Evolutionary conservation across 2,329 filamentous ascomycete species (phyloP).

Genomic region (Alternaria arborescens): DNA sequence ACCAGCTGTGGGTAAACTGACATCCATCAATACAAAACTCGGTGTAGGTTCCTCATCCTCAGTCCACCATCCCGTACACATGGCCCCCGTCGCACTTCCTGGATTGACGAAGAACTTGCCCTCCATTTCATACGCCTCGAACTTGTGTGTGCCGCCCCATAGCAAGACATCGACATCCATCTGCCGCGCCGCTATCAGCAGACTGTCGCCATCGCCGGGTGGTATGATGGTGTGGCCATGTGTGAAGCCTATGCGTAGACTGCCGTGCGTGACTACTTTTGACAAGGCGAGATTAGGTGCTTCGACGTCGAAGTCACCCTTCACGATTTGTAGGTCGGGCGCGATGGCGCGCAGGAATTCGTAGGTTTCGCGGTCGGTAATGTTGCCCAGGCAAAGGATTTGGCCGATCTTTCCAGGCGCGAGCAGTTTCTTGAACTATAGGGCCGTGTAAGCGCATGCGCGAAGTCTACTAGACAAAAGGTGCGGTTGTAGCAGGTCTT

Average conservation of each 20-base stretch:
- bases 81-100: slow-evolving; percentile 72
- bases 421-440: slow-evolving; percentile 63
- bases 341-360: slow-evolving; percentile 64
- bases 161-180: slow-evolving; percentile 76
- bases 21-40: slow-evolving; percentile 98
- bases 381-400: slow-evolving; percentile 66
- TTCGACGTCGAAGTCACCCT: slow-evolving; percentile 74
- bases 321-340: slow-evolving; percentile 73
- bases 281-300: slow-evolving; percentile 70
- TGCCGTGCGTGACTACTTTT: slow-evolving; percentile 75
- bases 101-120: slow-evolving; percentile 77
- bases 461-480: background rate
- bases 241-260: slow-evolving; percentile 73
- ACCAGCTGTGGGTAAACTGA: slow-evolving; percentile 60
- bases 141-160: slow-evolving; percentile 74
- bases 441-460: slow-evolving; percentile 12
- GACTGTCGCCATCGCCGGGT: slow-evolving; percentile 70
- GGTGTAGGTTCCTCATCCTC: slow-evolving; percentile 75
- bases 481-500: slow-evolving; percentile 3
- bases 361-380: slow-evolving; percentile 66
- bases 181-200: slow-evolving; percentile 73
- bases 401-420: slow-evolving; percentile 67
- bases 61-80: slow-evolving; percentile 67
- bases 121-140: slow-evolving; percentile 76
- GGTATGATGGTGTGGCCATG: slow-evolving; percentile 77